Evolutionary conservation across 2,329 filamentous ascomycete species (phyloP).

Genomic region (Talaromyces funiculosus): DNA sequence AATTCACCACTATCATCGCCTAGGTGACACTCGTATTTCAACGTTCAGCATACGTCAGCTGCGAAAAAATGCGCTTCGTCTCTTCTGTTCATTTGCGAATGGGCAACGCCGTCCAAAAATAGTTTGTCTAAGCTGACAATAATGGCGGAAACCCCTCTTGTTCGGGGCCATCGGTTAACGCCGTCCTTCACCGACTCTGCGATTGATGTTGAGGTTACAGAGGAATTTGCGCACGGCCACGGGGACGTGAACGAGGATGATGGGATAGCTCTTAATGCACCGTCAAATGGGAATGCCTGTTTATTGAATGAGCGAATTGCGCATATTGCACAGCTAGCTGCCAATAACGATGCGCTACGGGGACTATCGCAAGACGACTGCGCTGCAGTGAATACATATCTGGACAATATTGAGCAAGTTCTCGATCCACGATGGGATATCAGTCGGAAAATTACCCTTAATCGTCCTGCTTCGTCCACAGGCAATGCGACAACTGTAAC

Average conservation of each 20-base stretch:
- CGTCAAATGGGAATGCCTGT: neutral
- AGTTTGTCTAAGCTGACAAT: neutral
- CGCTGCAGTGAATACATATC: conserved; percentile 29
- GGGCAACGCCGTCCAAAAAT: neutral
- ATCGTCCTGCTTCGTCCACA: conserved; percentile 14
- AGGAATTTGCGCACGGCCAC: neutral
- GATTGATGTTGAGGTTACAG: conserved; percentile 20
- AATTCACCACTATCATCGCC: neutral
- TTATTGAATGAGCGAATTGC: neutral
- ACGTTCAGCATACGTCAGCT: neutral
- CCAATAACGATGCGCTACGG: conserved; percentile 6
- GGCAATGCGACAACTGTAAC: conserved; percentile 13
- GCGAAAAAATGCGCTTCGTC: neutral
- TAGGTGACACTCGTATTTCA: neutral
- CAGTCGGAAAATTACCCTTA: conserved; percentile 19
- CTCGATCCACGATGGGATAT: conserved; percentile 23
- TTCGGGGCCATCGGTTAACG: conserved; percentile 15
- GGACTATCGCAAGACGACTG: conserved; percentile 20
- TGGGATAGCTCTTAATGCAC: neutral
- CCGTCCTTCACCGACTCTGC: conserved; percentile 23
- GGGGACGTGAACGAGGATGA: neutral
- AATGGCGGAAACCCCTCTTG: conserved; percentile 1
- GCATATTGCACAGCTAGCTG: conserved; percentile 7
- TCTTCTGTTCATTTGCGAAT: neutral
- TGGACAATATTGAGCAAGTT: conserved; percentile 18